These are phyloP conservation scores for Coemansia sp. DNA, from an alignment of 192 early-diverging fungal species.

Conservation along the genomic window DNA sequence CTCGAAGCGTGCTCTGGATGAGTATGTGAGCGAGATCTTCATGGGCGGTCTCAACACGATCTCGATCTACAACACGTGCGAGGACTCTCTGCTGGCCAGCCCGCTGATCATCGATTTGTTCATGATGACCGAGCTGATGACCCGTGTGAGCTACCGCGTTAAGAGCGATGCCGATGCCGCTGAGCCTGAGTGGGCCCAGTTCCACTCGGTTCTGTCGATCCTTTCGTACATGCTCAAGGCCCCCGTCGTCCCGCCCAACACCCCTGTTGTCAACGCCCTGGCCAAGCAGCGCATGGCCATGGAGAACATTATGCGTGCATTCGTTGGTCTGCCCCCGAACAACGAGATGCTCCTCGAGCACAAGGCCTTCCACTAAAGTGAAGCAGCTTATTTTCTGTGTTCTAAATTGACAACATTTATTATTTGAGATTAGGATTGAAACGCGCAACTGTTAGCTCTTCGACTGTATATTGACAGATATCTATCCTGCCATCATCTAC, in stretches of 20 bases:
- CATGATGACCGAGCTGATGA: slow-evolving; percentile 95
- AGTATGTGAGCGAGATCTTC: slow-evolving; percentile 98
- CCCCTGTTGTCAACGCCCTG: slow-evolving; percentile 95
- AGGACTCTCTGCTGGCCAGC: slow-evolving; percentile 96
- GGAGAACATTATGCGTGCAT: slow-evolving; percentile 98
- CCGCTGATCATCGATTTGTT: slow-evolving; percentile 96
- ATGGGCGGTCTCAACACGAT: slow-evolving; percentile 98
- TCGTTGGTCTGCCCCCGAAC: slow-evolving; percentile 91
- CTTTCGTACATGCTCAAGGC: slow-evolving; percentile 98
- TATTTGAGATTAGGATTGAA: slow-evolving; percentile 42
- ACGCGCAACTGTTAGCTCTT: slow-evolving; percentile 30
- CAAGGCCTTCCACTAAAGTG: slow-evolving; percentile 61
- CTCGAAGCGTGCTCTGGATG: slow-evolving; percentile 97
- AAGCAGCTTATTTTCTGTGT: neutral
- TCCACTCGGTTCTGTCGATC: slow-evolving; percentile 95
- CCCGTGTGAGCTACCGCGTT: slow-evolving; percentile 85
- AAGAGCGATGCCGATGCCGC: slow-evolving; percentile 54
- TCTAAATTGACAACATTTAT: neutral
- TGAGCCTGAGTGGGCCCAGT: slow-evolving; percentile 72
- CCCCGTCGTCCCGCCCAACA: slow-evolving; percentile 87
- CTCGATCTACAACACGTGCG: slow-evolving; percentile 98
- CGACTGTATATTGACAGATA: slow-evolving; percentile 19
- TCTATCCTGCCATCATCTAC: slow-evolving; percentile 13
- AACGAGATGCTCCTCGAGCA: slow-evolving; percentile 97
- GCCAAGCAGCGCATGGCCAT: slow-evolving; percentile 93